Percentiles rank a stretch among this genome's conserved stretches.
phyloP scores from a whole-genome alignment of 2,329 filamentous ascomycete genomes.

The Hymenoscyphus fraxineus region DNA sequence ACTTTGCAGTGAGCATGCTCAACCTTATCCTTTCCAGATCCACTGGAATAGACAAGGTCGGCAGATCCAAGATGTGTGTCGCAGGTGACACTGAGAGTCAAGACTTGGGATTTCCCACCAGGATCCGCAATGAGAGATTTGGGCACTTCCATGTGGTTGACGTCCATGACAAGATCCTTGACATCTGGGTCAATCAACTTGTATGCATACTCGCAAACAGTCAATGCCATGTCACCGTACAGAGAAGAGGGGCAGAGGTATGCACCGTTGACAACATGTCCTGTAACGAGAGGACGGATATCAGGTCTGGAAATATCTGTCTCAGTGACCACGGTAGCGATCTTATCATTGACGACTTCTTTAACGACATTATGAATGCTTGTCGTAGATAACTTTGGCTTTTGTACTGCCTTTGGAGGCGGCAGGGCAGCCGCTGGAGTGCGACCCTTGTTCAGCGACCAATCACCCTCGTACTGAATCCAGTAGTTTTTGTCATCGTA shows the following conservation, averaged over 20 bases:
- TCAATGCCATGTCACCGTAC: conserved; percentile 59
- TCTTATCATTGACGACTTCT: conserved; percentile 50
- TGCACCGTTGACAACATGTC: conserved; percentile 57
- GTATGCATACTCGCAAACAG: conserved; percentile 64
- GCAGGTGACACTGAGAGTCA: conserved; percentile 58
- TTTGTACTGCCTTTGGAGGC: conserved; percentile 17
- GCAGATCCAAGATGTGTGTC: conserved; percentile 53
- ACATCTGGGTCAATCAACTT: conserved; percentile 56
- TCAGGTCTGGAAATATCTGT: conserved; percentile 53
- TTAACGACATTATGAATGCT: conserved; percentile 53
- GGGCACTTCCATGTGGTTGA: conserved; percentile 63
- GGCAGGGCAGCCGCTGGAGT: conserved; percentile 1
- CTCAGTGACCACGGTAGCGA: conserved; percentile 49
- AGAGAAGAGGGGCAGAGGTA: conserved; percentile 55
- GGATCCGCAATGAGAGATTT: conserved; percentile 63
- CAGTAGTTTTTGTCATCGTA: conserved; percentile 71
- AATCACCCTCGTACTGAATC: conserved; percentile 63
- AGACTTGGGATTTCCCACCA: conserved; percentile 48
- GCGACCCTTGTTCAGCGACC: conserved; percentile 58
- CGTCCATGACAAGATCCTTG: conserved; percentile 57
- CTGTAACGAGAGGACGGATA: conserved; percentile 50
- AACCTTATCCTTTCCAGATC: conserved; percentile 53
- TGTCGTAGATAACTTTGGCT: conserved; percentile 51
- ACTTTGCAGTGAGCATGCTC: conserved; percentile 62
- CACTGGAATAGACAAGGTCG: conserved; percentile 55